Evolutionary conservation across 2,329 filamentous ascomycete genomes (phyloP), one percentile per base, ranked within the genome.

Genomic region (Verticillium alfalfae): DNA sequence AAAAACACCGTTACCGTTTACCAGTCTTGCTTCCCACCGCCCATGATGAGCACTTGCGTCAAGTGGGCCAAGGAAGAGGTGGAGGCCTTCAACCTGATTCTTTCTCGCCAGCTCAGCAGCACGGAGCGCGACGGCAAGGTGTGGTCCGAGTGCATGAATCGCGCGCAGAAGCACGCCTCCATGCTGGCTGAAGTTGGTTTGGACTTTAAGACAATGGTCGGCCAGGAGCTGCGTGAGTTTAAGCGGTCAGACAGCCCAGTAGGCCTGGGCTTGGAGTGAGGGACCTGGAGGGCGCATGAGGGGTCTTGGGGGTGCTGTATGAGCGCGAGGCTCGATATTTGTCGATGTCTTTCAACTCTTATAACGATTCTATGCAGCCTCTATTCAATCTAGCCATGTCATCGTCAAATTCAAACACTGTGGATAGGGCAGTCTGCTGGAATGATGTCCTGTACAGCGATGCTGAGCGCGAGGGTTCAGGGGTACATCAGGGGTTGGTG

Each of bases 51-150:
- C 70, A 93, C 93, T 0, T 96, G 93, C 69, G 94, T 99, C 69
- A 96, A 94, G 72, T 99, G 95, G 95, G 93, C 93, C n/a, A 98
- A 97, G 75, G 90, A 95, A 68, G 88, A 96, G 72, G 87, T 98
- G 1, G 93, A 97, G 68, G 88, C 88, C 2, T 98, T 98, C 80
- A 98, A 97, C 70, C 83, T 82, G 56, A 87, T 95, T 58, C 80
- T 99, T 41, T 86, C 84, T 39, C 83, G 94, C 63, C 95, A 98
- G 76, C 79, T 99, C 64, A 96, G 92, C 76, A 93, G 91, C 71
- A 90, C 95, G 2, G 89, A 96, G 64, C 84, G 81, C 58, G 88
- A 84, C n/a, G 89, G 89, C 15, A 82, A 86, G 55, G 84, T 91
- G 1, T 97, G 92, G 91, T 84, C 84, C 60, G 58, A 91, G 70